Conservation (phyloP, 768 basidiomycete species). For the Kwoniella europaea region DNA sequence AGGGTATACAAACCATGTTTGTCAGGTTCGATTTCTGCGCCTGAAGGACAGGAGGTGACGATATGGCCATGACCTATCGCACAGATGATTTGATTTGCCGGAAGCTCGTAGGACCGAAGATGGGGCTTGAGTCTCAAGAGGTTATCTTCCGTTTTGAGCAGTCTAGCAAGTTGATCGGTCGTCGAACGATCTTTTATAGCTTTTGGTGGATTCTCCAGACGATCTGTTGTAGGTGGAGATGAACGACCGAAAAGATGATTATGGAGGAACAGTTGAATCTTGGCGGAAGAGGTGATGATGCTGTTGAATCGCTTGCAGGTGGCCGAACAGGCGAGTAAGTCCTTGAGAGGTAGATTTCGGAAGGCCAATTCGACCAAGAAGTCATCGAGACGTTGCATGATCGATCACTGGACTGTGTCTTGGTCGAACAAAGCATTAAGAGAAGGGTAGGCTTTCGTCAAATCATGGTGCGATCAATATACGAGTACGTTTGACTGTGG, state of each 20-base stretch:
- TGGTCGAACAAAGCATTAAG: neutral
- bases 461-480: too few species aligned
- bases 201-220: neutral
- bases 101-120: neutral
- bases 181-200: neutral
- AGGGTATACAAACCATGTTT: neutral
- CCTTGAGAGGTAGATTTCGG: neutral
- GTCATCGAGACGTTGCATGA: neutral
- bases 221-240: neutral
- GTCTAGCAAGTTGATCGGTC: neutral
- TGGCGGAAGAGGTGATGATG: neutral
- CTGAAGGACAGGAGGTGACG: neutral
- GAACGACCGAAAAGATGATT: neutral
- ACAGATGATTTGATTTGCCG: neutral
- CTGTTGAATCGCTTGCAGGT: neutral
- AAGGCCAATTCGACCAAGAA: neutral
- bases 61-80: neutral
- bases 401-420: neutral
- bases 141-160: neutral
- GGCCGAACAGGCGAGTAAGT: neutral
- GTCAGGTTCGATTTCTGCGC: neutral
- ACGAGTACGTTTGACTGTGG: neutral
- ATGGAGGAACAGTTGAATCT: conserved; percentile 1
- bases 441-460: too few species aligned
- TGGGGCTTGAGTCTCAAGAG: neutral